Evolutionary conservation across 345 rosid genomes (phyloP).

Genomic region (Turnera subulata): DNA sequence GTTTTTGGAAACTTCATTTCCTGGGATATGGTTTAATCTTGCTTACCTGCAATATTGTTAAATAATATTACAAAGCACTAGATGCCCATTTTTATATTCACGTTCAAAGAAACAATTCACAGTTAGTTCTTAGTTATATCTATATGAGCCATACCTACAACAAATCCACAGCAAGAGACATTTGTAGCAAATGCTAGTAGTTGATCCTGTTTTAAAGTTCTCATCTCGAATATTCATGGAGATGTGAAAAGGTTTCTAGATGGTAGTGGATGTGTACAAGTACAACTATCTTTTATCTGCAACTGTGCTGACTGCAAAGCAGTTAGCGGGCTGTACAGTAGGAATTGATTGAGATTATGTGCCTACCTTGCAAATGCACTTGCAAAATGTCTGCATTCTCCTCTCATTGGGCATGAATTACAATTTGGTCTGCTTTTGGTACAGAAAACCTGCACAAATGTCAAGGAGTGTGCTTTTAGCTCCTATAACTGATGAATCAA

Average conservation of each 20-base stretch:
- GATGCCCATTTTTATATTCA: too few relatives aligned
- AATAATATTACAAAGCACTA: too few relatives aligned
- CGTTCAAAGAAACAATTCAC: not conserved
- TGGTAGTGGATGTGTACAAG: not conserved
- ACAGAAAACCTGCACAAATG: slow-evolving; percentile 55
- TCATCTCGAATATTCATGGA: not conserved
- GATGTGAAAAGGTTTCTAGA: not conserved
- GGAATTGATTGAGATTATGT: slow-evolving; percentile 1
- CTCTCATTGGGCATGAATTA: slow-evolving; percentile 73
- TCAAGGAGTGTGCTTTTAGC: slow-evolving; percentile 17
- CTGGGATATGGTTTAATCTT: too few relatives aligned
- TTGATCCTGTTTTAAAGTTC: not conserved
- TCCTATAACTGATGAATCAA: slow-evolving; percentile 10
- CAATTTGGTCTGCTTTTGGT: slow-evolving; percentile 73
- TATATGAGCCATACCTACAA: too few relatives aligned
- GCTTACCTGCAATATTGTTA: too few relatives aligned
- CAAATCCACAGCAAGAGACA: not conserved
- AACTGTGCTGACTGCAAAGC: not conserved
- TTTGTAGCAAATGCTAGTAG: not conserved
- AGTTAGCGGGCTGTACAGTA: too few relatives aligned
- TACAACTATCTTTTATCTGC: not conserved
- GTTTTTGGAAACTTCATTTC: too few relatives aligned
- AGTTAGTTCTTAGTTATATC: not conserved
- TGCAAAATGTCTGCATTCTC: slow-evolving; percentile 71
- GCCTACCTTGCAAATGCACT: slow-evolving; percentile 74